phyloP scores from a whole-genome alignment of 352 stramenopile species.

The Pythium chondricola region DNA sequence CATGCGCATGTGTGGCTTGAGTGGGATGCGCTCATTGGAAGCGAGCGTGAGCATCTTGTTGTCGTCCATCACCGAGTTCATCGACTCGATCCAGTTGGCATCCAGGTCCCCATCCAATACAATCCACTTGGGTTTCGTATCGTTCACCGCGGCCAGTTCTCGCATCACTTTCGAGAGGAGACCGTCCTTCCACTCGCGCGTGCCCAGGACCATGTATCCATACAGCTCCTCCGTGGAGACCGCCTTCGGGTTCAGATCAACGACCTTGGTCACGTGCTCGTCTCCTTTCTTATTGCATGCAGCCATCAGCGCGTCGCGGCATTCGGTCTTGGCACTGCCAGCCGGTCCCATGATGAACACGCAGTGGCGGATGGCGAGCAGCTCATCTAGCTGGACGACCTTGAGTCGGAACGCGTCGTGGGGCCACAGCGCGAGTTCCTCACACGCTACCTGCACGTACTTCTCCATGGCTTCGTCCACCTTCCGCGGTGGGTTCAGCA shows the following conservation, averaged over 20 bases:
- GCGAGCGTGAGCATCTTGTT: constrained; percentile 88
- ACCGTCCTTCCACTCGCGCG: constrained; percentile 94
- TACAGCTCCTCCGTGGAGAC: constrained; percentile 96
- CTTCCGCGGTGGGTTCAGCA: constrained; percentile 82
- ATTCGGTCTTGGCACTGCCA: constrained; percentile 92
- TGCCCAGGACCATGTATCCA: constrained; percentile 92
- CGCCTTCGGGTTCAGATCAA: constrained; percentile 94
- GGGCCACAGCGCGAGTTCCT: constrained; percentile 83
- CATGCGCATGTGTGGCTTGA: constrained; percentile 93
- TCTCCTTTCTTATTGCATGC: constrained; percentile 76
- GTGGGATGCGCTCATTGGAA: constrained; percentile 94
- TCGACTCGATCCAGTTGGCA: constrained; percentile 86
- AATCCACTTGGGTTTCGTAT: constrained; percentile 90
- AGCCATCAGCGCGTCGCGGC: constrained; percentile 86
- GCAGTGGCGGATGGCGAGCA: constrained; percentile 92
- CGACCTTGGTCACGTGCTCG: constrained; percentile 53
- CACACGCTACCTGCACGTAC: constrained; percentile 86
- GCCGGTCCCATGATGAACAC: constrained; percentile 94
- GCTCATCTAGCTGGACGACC: constrained; percentile 93
- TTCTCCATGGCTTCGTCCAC: constrained; percentile 88
- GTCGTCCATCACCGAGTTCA: constrained; percentile 89
- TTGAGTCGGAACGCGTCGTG: constrained; percentile 93
- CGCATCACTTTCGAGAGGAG: constrained; percentile 93
- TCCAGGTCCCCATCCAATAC: constrained; percentile 90
- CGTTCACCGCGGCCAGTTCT: constrained; percentile 61